Conservation (phyloP, 306 rosid species). For the Cucurbita moschata region DNA sequence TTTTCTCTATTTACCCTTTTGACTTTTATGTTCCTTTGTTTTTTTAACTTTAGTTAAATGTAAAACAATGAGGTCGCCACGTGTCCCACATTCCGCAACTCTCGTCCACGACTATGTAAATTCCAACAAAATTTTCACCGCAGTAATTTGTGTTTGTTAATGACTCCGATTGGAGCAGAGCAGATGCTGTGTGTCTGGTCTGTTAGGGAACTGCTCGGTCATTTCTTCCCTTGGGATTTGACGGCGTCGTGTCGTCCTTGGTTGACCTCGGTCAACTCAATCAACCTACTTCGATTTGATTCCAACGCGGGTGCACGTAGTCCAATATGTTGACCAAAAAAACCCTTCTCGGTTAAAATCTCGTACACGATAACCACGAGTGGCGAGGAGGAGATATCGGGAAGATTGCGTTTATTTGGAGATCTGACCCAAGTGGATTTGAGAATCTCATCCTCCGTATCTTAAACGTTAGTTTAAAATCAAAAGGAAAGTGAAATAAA, state of each 20-base stretch:
- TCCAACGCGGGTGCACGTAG: constrained; percentile 8
- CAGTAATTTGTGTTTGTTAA: neutral
- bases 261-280: constrained; percentile 9
- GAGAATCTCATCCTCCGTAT: constrained; percentile 66
- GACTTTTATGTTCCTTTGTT: neutral
- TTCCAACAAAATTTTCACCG: neutral
- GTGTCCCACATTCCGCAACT: constrained; percentile 14
- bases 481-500: constrained; percentile 13
- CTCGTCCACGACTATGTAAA: neutral
- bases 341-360: neutral
- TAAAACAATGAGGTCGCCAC: constrained; percentile 22
- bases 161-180: neutral
- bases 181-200: neutral
- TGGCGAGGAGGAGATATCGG: neutral
- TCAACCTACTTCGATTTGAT: neutral
- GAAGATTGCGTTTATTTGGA: constrained; percentile 22
- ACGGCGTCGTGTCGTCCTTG: constrained; percentile 2
- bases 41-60: neutral
- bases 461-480: constrained; percentile 16
- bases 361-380: neutral
- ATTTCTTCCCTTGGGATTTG: neutral
- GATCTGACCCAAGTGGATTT: constrained; percentile 52
- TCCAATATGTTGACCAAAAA: neutral
- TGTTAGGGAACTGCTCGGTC: neutral
- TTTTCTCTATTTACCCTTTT: neutral